Conservation (phyloP, 1,139 yeast genomes). For the Candida glucosophila region DNA sequence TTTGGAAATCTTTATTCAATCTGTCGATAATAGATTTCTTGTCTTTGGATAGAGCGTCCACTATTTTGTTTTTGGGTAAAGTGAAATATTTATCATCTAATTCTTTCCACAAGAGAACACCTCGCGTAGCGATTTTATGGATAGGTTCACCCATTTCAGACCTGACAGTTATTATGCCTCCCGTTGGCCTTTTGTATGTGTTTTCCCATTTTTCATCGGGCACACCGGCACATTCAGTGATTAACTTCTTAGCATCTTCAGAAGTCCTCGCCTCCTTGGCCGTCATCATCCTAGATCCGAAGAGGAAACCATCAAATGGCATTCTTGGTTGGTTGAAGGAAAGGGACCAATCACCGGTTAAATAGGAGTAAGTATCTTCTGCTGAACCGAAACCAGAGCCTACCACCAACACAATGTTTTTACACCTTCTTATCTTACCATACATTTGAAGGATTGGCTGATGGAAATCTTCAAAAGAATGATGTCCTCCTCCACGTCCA, state of each 20-base stretch:
- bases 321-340: conserved; percentile 86
- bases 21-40: conserved; percentile 77
- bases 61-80: conserved; percentile 81
- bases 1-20: conserved; percentile 91
- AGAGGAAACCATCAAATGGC: conserved; percentile 97
- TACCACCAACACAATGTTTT: conserved; percentile 83
- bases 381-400: conserved; percentile 99
- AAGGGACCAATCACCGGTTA: conserved; percentile 93
- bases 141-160: conserved; percentile 99
- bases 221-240: conserved; percentile 87
- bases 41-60: conserved; percentile 75
- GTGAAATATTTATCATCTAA: conserved; percentile 88
- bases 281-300: conserved; percentile 96
- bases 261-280: conserved; percentile 95
- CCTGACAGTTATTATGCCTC: conserved; percentile 91
- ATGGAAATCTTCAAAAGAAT: conserved; percentile 98
- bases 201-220: conserved; percentile 84
- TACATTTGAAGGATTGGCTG: conserved; percentile 95
- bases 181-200: conserved; percentile 90
- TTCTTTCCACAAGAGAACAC: conserved; percentile 95
- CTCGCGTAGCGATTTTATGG: conserved; percentile 97
- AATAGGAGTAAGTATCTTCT: conserved; percentile 93
- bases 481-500: conserved; percentile 99
- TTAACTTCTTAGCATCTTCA: conserved; percentile 86
- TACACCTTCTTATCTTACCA: conserved; percentile 84